phyloP scores from a whole-genome alignment of 1,284 basidiomycete genomes.

The Hemileia vastatrix region DNA sequence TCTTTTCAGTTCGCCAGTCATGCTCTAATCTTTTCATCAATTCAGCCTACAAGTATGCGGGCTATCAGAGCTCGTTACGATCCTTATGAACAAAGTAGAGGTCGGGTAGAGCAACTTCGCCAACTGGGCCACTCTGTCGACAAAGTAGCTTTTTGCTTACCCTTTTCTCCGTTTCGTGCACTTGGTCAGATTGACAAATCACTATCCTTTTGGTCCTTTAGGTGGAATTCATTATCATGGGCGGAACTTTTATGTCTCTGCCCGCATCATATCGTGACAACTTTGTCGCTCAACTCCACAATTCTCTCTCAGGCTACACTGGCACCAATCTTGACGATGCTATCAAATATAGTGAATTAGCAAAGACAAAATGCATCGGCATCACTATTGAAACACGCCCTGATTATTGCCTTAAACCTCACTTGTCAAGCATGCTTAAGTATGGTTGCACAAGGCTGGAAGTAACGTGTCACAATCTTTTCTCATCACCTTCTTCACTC shows the following conservation, averaged over 20 bases:
- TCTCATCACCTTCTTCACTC: too few species aligned
- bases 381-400: conserved; percentile 99
- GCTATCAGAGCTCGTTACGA: conserved; percentile 97
- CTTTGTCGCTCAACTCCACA: conserved; percentile 94
- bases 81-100: conserved; percentile 93
- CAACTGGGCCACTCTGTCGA: conserved; percentile 92
- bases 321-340: conserved; percentile 91
- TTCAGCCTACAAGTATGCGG: conserved; percentile 85
- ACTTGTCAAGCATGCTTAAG: conserved; percentile 89
- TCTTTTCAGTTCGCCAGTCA: background rate
- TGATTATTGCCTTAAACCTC: conserved; percentile 94
- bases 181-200: background rate
- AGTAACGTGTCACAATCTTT: conserved; percentile 21
- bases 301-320: conserved; percentile 89
- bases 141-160: conserved; percentile 66
- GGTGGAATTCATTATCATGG: conserved; percentile 99
- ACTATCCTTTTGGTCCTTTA: too few species aligned
- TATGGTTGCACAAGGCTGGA: conserved; percentile 98
- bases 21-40: background rate
- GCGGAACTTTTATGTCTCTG: conserved; percentile 99
- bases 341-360: conserved; percentile 92
- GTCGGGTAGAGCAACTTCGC: conserved; percentile 88
- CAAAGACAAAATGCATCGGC: conserved; percentile 95
- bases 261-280: conserved; percentile 86
- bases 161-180: conserved; percentile 8